phyloP scores from a whole-genome alignment of 2,329 filamentous ascomycete species.

The Exophiala calicioides region DNA sequence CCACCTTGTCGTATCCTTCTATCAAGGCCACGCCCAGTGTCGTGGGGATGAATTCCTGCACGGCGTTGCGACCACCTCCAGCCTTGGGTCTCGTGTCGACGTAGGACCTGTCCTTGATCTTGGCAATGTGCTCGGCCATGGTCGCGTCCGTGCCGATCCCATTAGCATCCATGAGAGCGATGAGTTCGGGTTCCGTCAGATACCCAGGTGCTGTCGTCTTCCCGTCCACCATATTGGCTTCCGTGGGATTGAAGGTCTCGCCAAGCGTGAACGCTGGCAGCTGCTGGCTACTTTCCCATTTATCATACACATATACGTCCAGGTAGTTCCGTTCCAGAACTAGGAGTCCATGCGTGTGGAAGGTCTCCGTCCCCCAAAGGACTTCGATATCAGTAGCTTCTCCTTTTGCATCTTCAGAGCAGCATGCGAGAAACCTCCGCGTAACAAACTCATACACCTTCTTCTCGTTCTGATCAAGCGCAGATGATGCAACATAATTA shows the following conservation, averaged over 20 bases:
- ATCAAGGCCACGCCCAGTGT: conserved; percentile 88
- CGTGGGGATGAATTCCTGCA: conserved; percentile 90
- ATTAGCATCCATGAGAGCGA: conserved; percentile 96
- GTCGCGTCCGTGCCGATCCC: conserved; percentile 98
- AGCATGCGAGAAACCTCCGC: conserved; percentile 90
- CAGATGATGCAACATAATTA: conserved; percentile 68
- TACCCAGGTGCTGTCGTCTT: conserved; percentile 83
- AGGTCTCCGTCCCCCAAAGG: conserved; percentile 74
- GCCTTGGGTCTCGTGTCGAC: conserved; percentile 65
- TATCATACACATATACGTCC: conserved; percentile 94
- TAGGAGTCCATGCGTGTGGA: conserved; percentile 78
- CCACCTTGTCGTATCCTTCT: conserved; percentile 91
- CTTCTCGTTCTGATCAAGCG: conserved; percentile 67
- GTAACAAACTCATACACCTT: conserved; percentile 90
- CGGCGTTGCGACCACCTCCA: conserved; percentile 47
- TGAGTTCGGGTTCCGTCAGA: conserved; percentile 91
- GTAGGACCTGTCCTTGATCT: conserved; percentile 88
- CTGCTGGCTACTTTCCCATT: conserved; percentile 85
- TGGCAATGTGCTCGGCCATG: conserved; percentile 98
- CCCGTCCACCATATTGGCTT: conserved; percentile 88
- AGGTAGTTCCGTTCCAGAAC: conserved; percentile 91
- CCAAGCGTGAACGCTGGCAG: conserved; percentile 77
- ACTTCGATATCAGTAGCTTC: conserved; percentile 83
- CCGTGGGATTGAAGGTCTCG: conserved; percentile 82
- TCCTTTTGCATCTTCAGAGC: conserved; percentile 89